Base-by-base conservation (phyloP, 345 rosid species). In the Trapa bicornis region DNA sequence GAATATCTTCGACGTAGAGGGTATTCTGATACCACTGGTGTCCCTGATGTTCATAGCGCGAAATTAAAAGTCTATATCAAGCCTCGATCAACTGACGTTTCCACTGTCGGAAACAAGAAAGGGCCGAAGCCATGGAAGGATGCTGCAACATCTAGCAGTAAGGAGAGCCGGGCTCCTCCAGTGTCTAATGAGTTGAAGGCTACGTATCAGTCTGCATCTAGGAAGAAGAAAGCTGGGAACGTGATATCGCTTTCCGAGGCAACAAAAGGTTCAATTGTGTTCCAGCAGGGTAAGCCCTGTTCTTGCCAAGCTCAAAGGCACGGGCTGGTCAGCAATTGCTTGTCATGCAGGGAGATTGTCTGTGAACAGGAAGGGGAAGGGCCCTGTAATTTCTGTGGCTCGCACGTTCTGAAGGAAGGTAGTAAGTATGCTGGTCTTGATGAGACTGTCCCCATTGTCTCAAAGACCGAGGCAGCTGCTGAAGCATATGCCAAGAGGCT, bases 301-400 rank as follows among this genome's bases (percentile, higher is more conserved):
- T 79, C 81, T 2, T 89, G 97, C 79, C 99, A 91, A 80, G 97
- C 99, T 54, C 95, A 89, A 53, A 78, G 70, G 65, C 99, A 94
- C 75, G 76, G 68, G 57, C 70, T 91, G 80, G 81, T 94, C 61
- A 84, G 96, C 89, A 94, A 94, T 80, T 94, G 99, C 72, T 81
- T 94, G 74, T 91, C 97, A 5, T 94, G 99, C 76, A 96, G 99
- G 64, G 91, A 91, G 81, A 87, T 94, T 56, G 95, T 91, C 53
- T 94, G 97, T 45, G 97, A 94, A 75, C 99, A 94, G 81, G 95
- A 89, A 76, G 97, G 99, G 63, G 93, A 94, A 79, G 97, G 99
- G 67, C 97, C 92, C 53, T 93, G 97, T 75, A 79, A 72, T 67
- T 91, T 87, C 66, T 94, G 95, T 2, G 91, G 97, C 69, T 87